Percentiles rank a stretch among this genome's conserved stretches.
These are phyloP conservation scores for Penicillium psychrofluorescens DNA, from an alignment of 495 filamentous ascomycete genomes.

Conservation along the genomic window DNA sequence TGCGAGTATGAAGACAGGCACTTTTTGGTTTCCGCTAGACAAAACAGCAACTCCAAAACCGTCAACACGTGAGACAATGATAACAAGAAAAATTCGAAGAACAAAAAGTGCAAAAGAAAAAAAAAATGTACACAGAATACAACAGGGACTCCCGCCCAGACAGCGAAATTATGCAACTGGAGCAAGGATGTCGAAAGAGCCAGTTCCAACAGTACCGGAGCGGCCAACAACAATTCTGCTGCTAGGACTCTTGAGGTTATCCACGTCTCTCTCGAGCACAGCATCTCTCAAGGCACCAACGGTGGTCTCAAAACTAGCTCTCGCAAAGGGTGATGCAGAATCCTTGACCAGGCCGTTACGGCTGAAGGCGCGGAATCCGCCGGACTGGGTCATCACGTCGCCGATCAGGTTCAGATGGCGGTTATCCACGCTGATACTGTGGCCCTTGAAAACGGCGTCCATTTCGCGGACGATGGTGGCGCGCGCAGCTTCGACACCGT, in stretches of 20 bases:
- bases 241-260: slow-evolving; percentile 79
- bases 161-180: slow-evolving; percentile 41
- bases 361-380: slow-evolving; percentile 84
- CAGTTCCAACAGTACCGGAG: slow-evolving; percentile 76
- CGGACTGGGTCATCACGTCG: slow-evolving; percentile 90
- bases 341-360: slow-evolving; percentile 73
- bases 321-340: slow-evolving; percentile 81
- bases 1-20: slow-evolving; percentile 27
- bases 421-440: slow-evolving; percentile 89
- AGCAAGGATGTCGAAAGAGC: slow-evolving; percentile 82
- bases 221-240: slow-evolving; percentile 83
- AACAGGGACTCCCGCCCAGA: slow-evolving; percentile 9
- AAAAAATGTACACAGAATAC: slow-evolving; percentile 15
- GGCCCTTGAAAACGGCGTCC: slow-evolving; percentile 75
- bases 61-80: slow-evolving; percentile 27
- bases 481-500: slow-evolving; percentile 91
- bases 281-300: slow-evolving; percentile 88
- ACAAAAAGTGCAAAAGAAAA: slow-evolving; percentile 4
- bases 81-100: slow-evolving; percentile 9
- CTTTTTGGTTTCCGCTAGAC: slow-evolving; percentile 35
- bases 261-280: slow-evolving; percentile 80
- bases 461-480: slow-evolving; percentile 82
- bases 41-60: slow-evolving; percentile 35
- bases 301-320: slow-evolving; percentile 99
- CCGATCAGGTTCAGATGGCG: slow-evolving; percentile 93